Evolutionary conservation across 768 basidiomycete species (phyloP), one percentile per base, ranked within the genome.

Genomic region (button mushroom (Agaricus bisporus)): DNA sequence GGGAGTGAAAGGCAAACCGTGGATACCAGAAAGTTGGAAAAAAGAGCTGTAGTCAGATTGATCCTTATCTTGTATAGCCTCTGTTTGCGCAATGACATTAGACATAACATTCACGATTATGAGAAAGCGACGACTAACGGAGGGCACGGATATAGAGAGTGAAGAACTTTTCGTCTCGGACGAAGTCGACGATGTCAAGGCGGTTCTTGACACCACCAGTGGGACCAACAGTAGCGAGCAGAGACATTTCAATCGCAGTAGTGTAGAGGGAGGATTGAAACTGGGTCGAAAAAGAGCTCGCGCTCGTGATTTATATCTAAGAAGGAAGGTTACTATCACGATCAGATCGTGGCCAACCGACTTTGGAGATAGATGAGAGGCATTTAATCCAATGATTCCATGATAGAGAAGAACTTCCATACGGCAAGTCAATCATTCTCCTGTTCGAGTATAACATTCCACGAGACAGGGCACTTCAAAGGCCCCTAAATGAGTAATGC

Each of bases 141-240:
- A 79, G 68, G 1, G 78, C 78, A 55, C 78, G 77, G 41, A 80
- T 63, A 54, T 76, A 80, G 4, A 80, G 69, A n/a, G 80, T 76
- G 60, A 78, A 78, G 54, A 73, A 70, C 47, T 76, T 68, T 15
- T 68, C 62, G 46, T 73, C 60, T 61, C 72, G 66, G 49, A 79
- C 65, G 48, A 75, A 68, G 36, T 72, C 66, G 48, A 71, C 63
- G 60, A 76, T 76, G 50, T 76, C 72, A 39, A 74, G 67, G 22
- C 76, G 73, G 56, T 68, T 72, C 8, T 44, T 35, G 20, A 51
- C 32, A 11, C 50, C 50, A 3, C 42, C 50, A 9, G 43, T 44
- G 12, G 42, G 32, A 35, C 35, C 50, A 26, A 20, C 35, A 38
- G 50, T 44, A 14, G 35, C 18, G 43, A 43, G 14, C 4, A 51